Base-by-base conservation (phyloP, 805 yeast genomes). In the Ogataea nitratoaversa region DNA sequence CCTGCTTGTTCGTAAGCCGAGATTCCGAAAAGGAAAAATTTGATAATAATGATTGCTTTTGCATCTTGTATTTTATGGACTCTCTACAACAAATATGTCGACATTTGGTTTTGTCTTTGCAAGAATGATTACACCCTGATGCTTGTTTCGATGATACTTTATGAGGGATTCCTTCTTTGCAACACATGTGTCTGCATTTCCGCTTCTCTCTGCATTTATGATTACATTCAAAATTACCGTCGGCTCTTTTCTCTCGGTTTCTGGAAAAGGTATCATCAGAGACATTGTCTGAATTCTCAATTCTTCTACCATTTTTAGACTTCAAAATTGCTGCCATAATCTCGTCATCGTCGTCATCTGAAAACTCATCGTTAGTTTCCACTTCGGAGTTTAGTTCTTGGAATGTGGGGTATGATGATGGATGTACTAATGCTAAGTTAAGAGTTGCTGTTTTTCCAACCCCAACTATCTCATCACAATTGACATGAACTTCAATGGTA, bases 131-230 rank as follows among this genome's bases (percentile, higher is more conserved):
- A 38, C 78, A 73, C 3, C 13, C 36, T 6, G 11, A n/a, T n/a
- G n/a, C n/a, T n/a, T 14, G 6, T 7, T 13, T 37, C 40, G 5
- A 35, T 17, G n/a, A 41, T 23, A 2, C 29, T 18, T 23, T 30
- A 36, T 7, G 42, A 14, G 19, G 11, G 17, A 48, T 43, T 7
- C 78, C 78, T 28, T 68, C 71, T 30, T 67, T 63, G 42, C 79
- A 74, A 37, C 78, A 73, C 4, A 67, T 36, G 48, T 74, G 78
- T 9, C 76, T 63, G 39, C 78, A 74, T 0, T 47, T 55, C 2
- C n/a, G 22, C 32, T 53, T 54, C 46, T 65, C 64, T 35, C 63
- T 70, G 44, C 78, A 74, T 4, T 53, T 36, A 46, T 74, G 78
- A 30, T 62, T 54, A 41, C 78, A 74, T 30, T 60, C 61, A 33